Evolutionary conservation across 345 rosid species (phyloP).

Genomic region (Anastatica hierochuntica): DNA sequence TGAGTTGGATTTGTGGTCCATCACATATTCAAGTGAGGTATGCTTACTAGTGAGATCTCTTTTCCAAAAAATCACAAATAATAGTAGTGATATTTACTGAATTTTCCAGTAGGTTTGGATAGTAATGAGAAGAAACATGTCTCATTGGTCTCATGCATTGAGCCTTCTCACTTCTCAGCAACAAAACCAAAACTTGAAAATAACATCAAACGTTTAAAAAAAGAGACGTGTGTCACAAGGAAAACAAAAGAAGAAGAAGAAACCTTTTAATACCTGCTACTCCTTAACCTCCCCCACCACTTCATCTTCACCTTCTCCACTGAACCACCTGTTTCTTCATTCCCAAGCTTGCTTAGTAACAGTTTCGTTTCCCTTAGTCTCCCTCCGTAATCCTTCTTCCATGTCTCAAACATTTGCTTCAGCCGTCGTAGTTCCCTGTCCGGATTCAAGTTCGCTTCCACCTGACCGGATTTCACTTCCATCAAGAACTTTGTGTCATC

Average conservation of each 20-base stretch:
- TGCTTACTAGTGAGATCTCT: too few species aligned
- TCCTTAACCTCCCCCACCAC: conserved; percentile 97
- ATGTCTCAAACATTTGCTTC: conserved; percentile 91
- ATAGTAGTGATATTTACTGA: conserved; percentile 20
- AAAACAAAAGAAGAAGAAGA: too few species aligned
- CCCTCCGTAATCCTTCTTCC: conserved; percentile 89
- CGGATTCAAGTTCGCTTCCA: conserved; percentile 84
- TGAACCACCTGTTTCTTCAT: conserved; percentile 59
- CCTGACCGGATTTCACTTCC: conserved; percentile 96
- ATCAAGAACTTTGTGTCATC: conserved; percentile 95
- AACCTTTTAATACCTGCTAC: conserved; percentile 66
- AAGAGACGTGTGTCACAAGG: conserved; percentile 12
- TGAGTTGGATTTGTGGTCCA: too few species aligned
- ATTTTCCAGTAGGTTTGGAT: not conserved
- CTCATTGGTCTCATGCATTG: not conserved
- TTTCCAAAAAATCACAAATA: too few species aligned
- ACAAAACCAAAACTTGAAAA: conserved; percentile 3
- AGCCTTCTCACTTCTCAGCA: conserved; percentile 12
- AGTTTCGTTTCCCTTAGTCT: conserved; percentile 84
- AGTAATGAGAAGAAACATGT: not conserved
- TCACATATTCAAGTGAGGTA: too few species aligned
- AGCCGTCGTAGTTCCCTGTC: conserved; percentile 78
- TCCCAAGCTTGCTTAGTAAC: conserved; percentile 76
- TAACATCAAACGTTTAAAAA: conserved; percentile 4
- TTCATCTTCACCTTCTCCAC: conserved; percentile 66